A percentile compares a stretch with the other conserved stretches of the same genome.
phyloP scores from a whole-genome alignment of 345 rosid species.

The Brassica nigra region DNA sequence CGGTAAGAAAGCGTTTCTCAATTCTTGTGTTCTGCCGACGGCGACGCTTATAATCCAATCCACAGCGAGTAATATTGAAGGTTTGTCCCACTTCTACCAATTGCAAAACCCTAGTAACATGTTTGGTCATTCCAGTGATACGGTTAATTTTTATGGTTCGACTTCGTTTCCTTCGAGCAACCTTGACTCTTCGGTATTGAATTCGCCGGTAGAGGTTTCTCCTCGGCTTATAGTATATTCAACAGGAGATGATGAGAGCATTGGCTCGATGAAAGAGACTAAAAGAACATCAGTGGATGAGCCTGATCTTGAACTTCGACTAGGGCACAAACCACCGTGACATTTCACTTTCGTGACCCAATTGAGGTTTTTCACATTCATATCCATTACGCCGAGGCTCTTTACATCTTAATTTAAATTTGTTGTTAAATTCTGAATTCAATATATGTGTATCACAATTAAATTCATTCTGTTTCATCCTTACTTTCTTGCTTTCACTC shows the following conservation, averaged over 20 bases:
- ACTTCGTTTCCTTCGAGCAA: conserved; percentile 51
- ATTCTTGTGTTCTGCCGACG: conserved; percentile 41
- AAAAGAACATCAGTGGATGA: conserved; percentile 55
- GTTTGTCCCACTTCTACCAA: conserved; percentile 68
- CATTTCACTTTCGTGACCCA: conserved; percentile 29
- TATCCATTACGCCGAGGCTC: conserved; percentile 33
- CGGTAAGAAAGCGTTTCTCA: conserved; percentile 28
- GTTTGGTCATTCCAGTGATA: conserved; percentile 40
- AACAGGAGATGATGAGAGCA: conserved; percentile 33
- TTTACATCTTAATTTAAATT: conserved; percentile 15
- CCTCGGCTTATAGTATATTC: conserved; percentile 24
- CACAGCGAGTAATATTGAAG: conserved; percentile 39
- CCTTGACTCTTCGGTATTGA: conserved; percentile 36
- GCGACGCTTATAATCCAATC: conserved; percentile 33
- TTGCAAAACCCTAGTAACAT: conserved; percentile 55
- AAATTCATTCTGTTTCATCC: conserved; percentile 26
- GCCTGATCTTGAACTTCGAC: conserved; percentile 88
- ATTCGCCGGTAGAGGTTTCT: conserved; percentile 36
- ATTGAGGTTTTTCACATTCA: conserved; percentile 9
- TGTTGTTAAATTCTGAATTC: conserved; percentile 24
- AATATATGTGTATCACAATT: conserved; percentile 23
- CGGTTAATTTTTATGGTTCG: conserved; percentile 29
- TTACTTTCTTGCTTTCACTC: conserved; percentile 19
- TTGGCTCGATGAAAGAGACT: conserved; percentile 30
- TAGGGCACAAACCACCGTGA: conserved; percentile 57